These are phyloP conservation scores for Chlorella sp. DNA, from an alignment of 139 green algal species.

Conservation along the genomic window DNA sequence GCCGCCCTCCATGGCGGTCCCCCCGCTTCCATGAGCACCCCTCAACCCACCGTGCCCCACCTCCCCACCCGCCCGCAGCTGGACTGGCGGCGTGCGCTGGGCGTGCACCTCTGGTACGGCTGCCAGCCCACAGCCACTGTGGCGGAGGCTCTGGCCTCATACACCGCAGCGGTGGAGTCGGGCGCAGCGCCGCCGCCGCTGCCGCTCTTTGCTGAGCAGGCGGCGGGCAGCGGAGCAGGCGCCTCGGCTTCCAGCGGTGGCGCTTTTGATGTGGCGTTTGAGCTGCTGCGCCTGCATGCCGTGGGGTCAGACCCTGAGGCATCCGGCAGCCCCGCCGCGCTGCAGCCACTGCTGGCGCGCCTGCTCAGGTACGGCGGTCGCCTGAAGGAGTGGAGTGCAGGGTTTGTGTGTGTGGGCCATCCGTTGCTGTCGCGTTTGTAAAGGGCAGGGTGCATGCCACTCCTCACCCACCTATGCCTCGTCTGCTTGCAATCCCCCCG, in stretches of 20 bases:
- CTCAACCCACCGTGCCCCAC: no score
- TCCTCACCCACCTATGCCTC: no score
- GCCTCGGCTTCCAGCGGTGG: not conserved
- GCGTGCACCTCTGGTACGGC: slow-evolving; percentile 73
- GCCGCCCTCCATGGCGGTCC: no score
- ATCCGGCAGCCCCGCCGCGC: not conserved
- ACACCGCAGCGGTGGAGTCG: not conserved
- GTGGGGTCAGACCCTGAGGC: slow-evolving; percentile 8
- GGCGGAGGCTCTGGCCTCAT: slow-evolving; percentile 24
- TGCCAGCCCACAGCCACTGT: slow-evolving; percentile 29
- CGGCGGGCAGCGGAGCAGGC: not conserved
- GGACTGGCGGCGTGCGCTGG: slow-evolving; percentile 86
- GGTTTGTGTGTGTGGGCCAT: no score
- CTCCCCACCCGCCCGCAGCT: slow-evolving; percentile 32
- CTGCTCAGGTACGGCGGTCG: slow-evolving; percentile 25
- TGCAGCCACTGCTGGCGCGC: slow-evolving; percentile 33
- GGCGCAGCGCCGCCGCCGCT: slow-evolving; percentile 37
- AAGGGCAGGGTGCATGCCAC: no score
- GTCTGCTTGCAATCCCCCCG: no score
- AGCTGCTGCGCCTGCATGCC: slow-evolving; percentile 73
- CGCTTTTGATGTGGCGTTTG: slow-evolving; percentile 65
- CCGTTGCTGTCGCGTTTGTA: no score
- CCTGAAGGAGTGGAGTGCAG: no score
- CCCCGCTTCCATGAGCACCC: no score
- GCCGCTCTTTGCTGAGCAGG: slow-evolving; percentile 56